Evolutionary conservation across 1,284 basidiomycete species (phyloP).

Genomic region (Ganoderma meredithae): DNA sequence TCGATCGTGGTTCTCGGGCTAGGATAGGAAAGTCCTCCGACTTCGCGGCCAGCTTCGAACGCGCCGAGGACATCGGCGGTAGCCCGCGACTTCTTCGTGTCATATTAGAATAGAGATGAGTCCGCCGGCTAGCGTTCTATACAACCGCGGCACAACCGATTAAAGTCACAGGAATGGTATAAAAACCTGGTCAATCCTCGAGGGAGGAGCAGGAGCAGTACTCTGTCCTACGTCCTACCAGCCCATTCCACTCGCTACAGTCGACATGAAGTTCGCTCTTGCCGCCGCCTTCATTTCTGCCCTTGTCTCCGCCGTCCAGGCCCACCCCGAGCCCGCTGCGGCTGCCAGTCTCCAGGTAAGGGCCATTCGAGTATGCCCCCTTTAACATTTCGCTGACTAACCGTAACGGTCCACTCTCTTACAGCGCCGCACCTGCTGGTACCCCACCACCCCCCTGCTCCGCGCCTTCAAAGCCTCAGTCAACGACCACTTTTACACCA

Average conservation of each 20-base stretch:
- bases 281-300: conserved; percentile 8
- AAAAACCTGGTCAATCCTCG: not conserved
- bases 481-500: conserved; percentile 33
- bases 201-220: not conserved
- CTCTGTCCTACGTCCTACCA: not conserved
- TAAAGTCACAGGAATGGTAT: not conserved
- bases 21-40: not conserved
- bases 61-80: not conserved
- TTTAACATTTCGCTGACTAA: not conserved
- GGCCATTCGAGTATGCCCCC: not conserved
- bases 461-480: conserved; percentile 17
- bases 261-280: conserved; percentile 13
- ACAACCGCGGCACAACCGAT: too few species aligned
- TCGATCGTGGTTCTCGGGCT: not conserved
- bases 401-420: not conserved
- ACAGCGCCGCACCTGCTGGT: conserved; percentile 2
- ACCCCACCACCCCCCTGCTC: conserved; percentile 22
- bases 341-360: conserved; percentile 6
- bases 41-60: not conserved
- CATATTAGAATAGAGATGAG: not conserved
- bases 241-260: not conserved
- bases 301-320: conserved; percentile 1
- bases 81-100: not conserved
- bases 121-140: not conserved
- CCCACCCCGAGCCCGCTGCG: conserved; percentile 19